Evolutionary conservation across 2,329 filamentous ascomycete genomes (phyloP).

Genomic region (Cryphonectria parasitica): DNA sequence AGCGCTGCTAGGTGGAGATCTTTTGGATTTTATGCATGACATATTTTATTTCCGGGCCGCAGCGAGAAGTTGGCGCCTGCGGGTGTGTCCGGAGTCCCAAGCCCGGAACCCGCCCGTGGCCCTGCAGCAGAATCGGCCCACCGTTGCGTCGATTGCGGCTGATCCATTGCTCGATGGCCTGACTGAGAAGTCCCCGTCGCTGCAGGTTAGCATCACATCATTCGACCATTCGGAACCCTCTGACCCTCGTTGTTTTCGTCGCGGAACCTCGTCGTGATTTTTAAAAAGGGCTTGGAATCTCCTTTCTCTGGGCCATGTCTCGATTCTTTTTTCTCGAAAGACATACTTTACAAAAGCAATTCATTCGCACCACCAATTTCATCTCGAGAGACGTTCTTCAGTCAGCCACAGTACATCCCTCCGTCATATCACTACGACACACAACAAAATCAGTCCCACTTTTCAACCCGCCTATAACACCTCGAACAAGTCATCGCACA

Average conservation of each 20-base stretch:
- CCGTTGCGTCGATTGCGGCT: constrained; percentile 16
- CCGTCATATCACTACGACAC: not conserved
- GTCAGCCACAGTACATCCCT: not conserved
- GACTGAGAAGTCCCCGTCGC: constrained; percentile 17
- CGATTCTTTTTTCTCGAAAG: not conserved
- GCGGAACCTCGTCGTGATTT: not conserved
- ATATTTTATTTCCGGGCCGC: constrained; percentile 8
- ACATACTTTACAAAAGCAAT: not conserved
- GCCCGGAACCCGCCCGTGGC: constrained; percentile 9
- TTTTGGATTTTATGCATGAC: not conserved
- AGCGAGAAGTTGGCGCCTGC: not conserved
- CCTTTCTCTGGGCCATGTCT: not conserved
- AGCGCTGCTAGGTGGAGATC: not conserved
- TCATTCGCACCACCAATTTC: not conserved
- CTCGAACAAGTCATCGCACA: constrained; percentile 1
- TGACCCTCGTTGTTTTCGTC: constrained; percentile 3
- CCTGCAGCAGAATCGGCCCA: constrained; percentile 27
- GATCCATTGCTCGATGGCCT: constrained; percentile 22
- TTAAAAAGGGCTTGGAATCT: not conserved
- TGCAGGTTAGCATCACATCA: constrained; percentile 24
- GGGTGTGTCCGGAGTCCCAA: constrained; percentile 16
- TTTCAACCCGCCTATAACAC: not conserved
- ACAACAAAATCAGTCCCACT: constrained; percentile 4
- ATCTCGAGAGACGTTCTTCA: not conserved
- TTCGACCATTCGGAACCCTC: constrained; percentile 16